Evolutionary conservation across 2,329 filamentous ascomycete genomes (phyloP).

Genomic region (Daldinia sp.): DNA sequence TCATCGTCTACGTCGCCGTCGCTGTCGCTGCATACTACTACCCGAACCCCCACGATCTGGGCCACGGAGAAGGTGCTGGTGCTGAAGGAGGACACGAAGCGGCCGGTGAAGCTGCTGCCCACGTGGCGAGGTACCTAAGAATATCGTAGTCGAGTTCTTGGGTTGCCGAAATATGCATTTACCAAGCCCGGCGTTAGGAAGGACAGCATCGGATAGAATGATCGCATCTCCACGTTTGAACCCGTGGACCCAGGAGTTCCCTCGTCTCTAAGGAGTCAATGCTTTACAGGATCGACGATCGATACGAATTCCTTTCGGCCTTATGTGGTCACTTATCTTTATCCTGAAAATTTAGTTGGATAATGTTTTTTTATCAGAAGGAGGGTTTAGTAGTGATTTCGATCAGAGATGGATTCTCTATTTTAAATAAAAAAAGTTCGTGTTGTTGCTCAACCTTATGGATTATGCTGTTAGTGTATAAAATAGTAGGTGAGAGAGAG

Average conservation of each 20-base stretch:
- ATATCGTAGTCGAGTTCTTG: neutral
- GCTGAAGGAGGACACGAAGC: neutral
- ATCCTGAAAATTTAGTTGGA: neutral
- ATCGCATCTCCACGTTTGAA: slow-evolving; percentile 16
- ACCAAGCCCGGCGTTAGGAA: slow-evolving; percentile 29
- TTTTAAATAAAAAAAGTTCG: neutral
- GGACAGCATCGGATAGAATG: slow-evolving; percentile 13
- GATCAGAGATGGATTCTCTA: neutral
- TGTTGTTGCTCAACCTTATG: neutral
- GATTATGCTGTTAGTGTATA: neutral
- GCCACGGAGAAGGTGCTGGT: slow-evolving; percentile 45
- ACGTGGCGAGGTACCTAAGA: slow-evolving; percentile 10
- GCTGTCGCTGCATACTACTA: slow-evolving; percentile 67
- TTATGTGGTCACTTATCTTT: neutral
- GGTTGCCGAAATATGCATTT: slow-evolving; percentile 5
- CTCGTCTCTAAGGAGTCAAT: slow-evolving; percentile 3
- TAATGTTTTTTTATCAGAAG: no score
- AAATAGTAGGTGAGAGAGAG: neutral
- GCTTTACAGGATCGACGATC: slow-evolving; percentile 13
- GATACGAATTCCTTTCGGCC: slow-evolving; percentile 8
- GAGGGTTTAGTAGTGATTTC: neutral
- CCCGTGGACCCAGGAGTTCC: slow-evolving; percentile 10
- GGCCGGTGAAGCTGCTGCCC: slow-evolving; percentile 7
- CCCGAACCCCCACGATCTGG: slow-evolving; percentile 66
- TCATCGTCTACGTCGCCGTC: slow-evolving; percentile 71